Base-by-base conservation (phyloP, 805 yeast species). In the Hanseniaspora nectarophila region DNA sequence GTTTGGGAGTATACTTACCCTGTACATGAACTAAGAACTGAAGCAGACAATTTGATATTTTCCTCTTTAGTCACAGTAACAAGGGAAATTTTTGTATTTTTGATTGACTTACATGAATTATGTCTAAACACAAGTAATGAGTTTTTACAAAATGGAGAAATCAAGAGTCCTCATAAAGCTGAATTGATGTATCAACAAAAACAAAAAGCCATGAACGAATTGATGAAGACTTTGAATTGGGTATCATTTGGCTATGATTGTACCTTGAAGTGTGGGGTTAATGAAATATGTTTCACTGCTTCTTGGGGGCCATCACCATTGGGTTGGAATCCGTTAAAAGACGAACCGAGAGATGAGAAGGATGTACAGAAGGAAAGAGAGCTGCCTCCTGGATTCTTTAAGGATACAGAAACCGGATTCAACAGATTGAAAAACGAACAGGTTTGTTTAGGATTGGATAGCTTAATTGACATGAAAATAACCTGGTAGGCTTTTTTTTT, bases 301-400 rank as follows among this genome's bases (percentile, higher is more conserved):
- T 73, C 80, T 0, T 77, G 82, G 82, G 83, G 73, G 0, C 82
- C 82, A 2, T 65, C 73, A 0, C 80, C 80, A 4, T 42, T 76
- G 23, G 74, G 75, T 1, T 70, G 75, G 73, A 67, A 67, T 1
- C 1, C 58, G 58, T 4, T 48, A 42, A 20, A 47, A 52, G 6
- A 23, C 9, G 24, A 16, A 13, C 38, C 26, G 20, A 21, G 10
- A n/a, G n/a, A 21, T 2, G 20, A 23, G 5, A 28, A 10, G 20
- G 42, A 8, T 9, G n/a, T 24, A 8, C 3, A 3, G 4, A 29
- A 34, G 8, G 21, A 39, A 16, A 39, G 34, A 15, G 21, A 35
- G 2, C 13, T 33, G 28, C 31, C 45, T 15, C 35, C 38, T 20
- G 54, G 54, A 13, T 51, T 51, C 32, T 54, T 45, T 4, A 43